Conservation (phyloP, 2,329 filamentous ascomycete genomes). For the Fusarium ramigenum region DNA sequence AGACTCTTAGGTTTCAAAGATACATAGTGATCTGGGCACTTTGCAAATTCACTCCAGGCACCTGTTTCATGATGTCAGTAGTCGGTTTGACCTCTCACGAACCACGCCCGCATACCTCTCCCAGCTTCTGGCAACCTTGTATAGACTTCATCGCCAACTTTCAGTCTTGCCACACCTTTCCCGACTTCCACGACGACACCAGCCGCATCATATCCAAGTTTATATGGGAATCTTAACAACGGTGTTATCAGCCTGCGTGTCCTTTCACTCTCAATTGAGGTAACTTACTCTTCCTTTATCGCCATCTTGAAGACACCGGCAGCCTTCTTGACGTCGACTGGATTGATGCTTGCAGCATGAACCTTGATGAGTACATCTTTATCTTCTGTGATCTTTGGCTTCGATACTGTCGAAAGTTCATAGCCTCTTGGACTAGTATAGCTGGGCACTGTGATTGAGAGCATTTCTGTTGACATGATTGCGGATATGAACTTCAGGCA, state of each 20-base stretch:
- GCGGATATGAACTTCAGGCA: too few relatives aligned
- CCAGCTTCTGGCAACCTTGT: neutral
- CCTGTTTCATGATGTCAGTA: neutral
- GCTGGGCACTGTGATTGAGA: neutral
- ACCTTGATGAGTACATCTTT: neutral
- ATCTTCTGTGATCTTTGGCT: accelerated
- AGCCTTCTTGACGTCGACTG: neutral
- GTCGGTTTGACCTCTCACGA: accelerated
- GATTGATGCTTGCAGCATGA: neutral
- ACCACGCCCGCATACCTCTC: neutral
- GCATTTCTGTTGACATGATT: neutral
- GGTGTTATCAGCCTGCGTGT: accelerated
- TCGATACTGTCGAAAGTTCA: accelerated
- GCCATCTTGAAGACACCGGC: neutral
- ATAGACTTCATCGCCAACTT: neutral
- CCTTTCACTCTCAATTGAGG: too few relatives aligned
- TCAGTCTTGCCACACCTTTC: accelerated
- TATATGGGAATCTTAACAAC: neutral
- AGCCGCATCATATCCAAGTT: neutral
- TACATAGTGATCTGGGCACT: neutral
- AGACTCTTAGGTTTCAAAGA: neutral
- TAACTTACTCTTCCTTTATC: neutral
- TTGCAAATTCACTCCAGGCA: neutral
- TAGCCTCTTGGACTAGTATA: neutral
- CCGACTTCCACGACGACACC: neutral